A percentile compares a stretch with the other conserved stretches of the same genome.
These are phyloP conservation scores for Psilocybe tampanensis DNA, from an alignment of 768 basidiomycete species.

Conservation along the genomic window DNA sequence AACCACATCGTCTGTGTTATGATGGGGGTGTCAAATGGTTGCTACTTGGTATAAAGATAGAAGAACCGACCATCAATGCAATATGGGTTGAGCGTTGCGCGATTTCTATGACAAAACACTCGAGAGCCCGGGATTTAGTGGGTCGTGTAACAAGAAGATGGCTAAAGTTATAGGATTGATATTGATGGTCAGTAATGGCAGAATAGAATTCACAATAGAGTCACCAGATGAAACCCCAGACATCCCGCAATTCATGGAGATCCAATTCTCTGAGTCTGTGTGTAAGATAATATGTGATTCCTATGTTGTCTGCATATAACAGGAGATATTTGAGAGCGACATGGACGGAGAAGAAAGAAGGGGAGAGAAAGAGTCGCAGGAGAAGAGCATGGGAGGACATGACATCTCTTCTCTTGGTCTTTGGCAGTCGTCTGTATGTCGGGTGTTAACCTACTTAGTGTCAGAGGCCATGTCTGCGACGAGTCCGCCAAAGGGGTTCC, in stretches of 20 bases:
- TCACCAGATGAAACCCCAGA: slow-evolving; percentile 91
- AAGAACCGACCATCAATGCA: slow-evolving; percentile 84
- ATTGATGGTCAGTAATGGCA: slow-evolving; percentile 7
- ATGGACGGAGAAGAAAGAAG: slow-evolving; percentile 92
- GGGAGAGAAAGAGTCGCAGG: slow-evolving; percentile 89
- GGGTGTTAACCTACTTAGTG: not conserved
- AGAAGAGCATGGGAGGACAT: slow-evolving; percentile 83
- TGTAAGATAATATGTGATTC: slow-evolving; percentile 90
- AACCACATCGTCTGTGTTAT: slow-evolving; percentile 80
- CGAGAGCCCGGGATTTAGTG: slow-evolving; percentile 88
- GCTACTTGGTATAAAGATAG: slow-evolving; percentile 6
- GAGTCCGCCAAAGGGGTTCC: not conserved
- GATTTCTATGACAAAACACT: slow-evolving; percentile 89
- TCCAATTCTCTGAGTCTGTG: slow-evolving; percentile 69
- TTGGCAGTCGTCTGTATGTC: not conserved
- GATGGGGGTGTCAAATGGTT: slow-evolving; percentile 2
- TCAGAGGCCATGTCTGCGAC: not conserved
- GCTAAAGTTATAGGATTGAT: slow-evolving; percentile 42
- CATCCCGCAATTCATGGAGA: slow-evolving; percentile 73
- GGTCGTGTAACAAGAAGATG: slow-evolving; percentile 94
- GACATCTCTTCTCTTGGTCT: slow-evolving; percentile 9
- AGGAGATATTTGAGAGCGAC: slow-evolving; percentile 89
- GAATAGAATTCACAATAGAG: slow-evolving; percentile 14
- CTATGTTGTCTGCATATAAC: slow-evolving; percentile 83
- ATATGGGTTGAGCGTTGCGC: slow-evolving; percentile 93